Percentiles rank a stretch among this genome's conserved stretches.
Evolutionary conservation across 495 filamentous ascomycete genomes (phyloP).

Genomic region (Aspergillus olivimuriae): DNA sequence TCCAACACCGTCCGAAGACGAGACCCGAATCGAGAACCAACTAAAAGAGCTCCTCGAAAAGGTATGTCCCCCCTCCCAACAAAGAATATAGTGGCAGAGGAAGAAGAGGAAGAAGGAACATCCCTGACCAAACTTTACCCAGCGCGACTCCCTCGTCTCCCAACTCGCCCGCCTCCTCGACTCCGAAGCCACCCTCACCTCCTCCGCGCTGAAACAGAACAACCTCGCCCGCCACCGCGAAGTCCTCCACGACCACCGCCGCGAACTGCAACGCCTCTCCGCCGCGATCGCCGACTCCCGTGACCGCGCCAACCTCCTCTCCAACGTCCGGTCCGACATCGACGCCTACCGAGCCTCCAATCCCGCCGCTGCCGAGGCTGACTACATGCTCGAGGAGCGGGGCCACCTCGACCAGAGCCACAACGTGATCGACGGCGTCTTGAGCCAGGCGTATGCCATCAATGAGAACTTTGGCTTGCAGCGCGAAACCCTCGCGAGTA

Average conservation of each 20-base stretch:
- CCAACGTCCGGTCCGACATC: conserved; percentile 87
- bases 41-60: conserved; percentile 75
- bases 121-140: neutral
- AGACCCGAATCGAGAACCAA: conserved; percentile 69
- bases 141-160: conserved; percentile 77
- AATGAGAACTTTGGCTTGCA: conserved; percentile 87
- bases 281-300: conserved; percentile 63
- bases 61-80: conserved; percentile 11
- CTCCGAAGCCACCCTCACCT: conserved; percentile 82
- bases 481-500: conserved; percentile 74
- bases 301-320: conserved; percentile 84
- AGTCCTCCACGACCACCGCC: conserved; percentile 78
- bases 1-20: conserved; percentile 77
- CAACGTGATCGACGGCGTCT: conserved; percentile 78
- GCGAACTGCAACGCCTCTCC: conserved; percentile 70
- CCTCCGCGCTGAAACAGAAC: conserved; percentile 89
- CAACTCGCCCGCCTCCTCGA: conserved; percentile 88
- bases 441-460: conserved; percentile 95
- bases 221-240: conserved; percentile 90
- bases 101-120: neutral
- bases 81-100: no score
- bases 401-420: conserved; percentile 78
- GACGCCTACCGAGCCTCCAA: conserved; percentile 77
- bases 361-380: conserved; percentile 74
- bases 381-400: conserved; percentile 96